phyloP scores from a whole-genome alignment of 75 land plant species.

The Pinus tabuliformis region DNA sequence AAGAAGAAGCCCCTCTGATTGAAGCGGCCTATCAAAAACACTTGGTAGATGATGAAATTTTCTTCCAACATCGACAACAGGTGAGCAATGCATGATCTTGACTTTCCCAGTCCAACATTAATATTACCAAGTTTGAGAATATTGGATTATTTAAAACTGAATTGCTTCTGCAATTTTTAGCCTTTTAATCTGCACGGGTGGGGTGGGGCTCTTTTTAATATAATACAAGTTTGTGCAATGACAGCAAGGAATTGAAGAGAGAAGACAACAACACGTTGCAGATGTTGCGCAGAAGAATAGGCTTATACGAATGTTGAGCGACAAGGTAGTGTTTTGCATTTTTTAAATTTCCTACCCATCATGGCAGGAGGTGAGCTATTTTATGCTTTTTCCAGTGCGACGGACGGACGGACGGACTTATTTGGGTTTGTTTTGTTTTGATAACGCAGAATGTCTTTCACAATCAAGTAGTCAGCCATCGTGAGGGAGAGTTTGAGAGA shows the following conservation, averaged over 20 bases:
- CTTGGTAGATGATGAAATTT: conserved; percentile 63
- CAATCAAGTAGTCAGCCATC: conserved; percentile 47
- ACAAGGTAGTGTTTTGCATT: conserved; percentile 52
- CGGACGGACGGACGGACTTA: too few species aligned
- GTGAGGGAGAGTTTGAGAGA: conserved; percentile 59
- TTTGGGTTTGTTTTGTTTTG: not conserved
- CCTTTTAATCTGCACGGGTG: too few species aligned
- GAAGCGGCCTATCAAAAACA: conserved; percentile 71
- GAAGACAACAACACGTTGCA: conserved; percentile 77
- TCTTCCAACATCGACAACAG: conserved; percentile 77
- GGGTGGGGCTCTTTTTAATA: not conserved
- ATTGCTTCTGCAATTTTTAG: too few species aligned
- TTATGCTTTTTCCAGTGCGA: not conserved
- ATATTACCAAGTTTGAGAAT: too few species aligned
- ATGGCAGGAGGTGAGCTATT: too few species aligned
- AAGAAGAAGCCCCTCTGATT: conserved; percentile 88
- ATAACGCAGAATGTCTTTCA: conserved; percentile 58
- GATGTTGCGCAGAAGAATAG: conserved; percentile 82
- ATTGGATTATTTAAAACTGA: too few species aligned
- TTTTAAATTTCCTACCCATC: not conserved
- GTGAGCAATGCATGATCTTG: conserved; percentile 22
- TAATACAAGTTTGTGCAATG: conserved; percentile 5
- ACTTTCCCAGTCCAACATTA: too few species aligned
- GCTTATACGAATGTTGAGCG: conserved; percentile 59
- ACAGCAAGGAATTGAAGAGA: conserved; percentile 82